Conservation (phyloP, 164 flowering plant genomes). For the Magnolia officinalis region DNA sequence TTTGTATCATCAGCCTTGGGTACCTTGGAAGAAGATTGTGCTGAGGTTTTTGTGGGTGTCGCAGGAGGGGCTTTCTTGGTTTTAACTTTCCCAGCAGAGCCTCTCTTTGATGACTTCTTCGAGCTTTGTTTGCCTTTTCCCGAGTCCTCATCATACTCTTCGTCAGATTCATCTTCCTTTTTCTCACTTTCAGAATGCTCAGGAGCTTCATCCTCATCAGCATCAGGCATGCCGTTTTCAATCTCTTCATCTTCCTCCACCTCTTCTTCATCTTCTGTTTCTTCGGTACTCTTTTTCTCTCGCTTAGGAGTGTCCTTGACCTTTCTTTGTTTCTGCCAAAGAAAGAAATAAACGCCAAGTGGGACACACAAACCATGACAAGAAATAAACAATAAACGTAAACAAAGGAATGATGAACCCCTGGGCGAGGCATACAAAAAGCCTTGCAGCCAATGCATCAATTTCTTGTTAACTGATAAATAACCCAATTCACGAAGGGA, state of each 20-base stretch:
- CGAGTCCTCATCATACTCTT: constrained; percentile 50
- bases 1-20: constrained; percentile 39
- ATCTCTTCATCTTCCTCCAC: constrained; percentile 48
- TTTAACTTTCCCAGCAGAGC: constrained; percentile 34
- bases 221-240: constrained; percentile 53
- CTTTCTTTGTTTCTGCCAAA: constrained; percentile 46
- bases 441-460: not conserved
- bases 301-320: constrained; percentile 30
- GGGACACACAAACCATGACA: not conserved
- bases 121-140: constrained; percentile 32
- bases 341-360: not conserved
- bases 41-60: constrained; percentile 32
- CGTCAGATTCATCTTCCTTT: constrained; percentile 44
- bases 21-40: constrained; percentile 36
- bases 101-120: constrained; percentile 36
- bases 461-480: not conserved
- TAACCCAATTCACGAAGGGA: not conserved
- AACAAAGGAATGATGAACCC: too few relatives aligned
- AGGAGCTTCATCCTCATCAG: constrained; percentile 55
- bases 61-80: constrained; percentile 36
- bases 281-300: constrained; percentile 35
- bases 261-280: constrained; percentile 66
- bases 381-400: not conserved
- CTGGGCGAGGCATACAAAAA: too few relatives aligned
- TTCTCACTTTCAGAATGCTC: constrained; percentile 63